Evolutionary conservation across 2,329 filamentous ascomycete genomes (phyloP).

Genomic region (Atkinsonella hypoxylon): DNA sequence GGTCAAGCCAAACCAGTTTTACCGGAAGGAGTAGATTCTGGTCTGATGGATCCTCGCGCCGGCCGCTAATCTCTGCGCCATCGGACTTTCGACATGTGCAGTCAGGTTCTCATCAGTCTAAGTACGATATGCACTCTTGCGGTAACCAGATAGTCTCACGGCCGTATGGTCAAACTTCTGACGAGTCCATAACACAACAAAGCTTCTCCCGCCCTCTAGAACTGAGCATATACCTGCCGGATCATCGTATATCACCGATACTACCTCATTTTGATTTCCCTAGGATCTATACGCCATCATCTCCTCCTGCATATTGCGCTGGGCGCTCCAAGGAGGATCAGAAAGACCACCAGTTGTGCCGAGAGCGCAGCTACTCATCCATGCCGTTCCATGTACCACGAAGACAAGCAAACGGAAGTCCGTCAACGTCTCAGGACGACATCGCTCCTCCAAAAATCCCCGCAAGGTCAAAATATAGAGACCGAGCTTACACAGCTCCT

Average conservation of each 20-base stretch:
- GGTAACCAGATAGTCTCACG: conserved; percentile 3
- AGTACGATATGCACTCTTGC: conserved; percentile 7
- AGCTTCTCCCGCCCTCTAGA: conserved; percentile 42
- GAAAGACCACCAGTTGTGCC: conserved; percentile 19
- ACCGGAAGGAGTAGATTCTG: conserved; percentile 34
- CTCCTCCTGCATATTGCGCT: conserved; percentile 21
- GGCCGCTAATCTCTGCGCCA: conserved; percentile 46
- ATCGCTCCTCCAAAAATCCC: conserved; percentile 25
- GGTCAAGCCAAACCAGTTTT: conserved; percentile 28
- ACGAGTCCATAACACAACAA: conserved; percentile 16
- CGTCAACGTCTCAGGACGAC: conserved; percentile 14
- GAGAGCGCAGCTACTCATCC: conserved; percentile 36
- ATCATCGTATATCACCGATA: conserved; percentile 40
- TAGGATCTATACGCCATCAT: conserved; percentile 25
- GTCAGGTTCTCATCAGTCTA: conserved; percentile 31
- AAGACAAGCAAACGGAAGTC: conserved; percentile 21
- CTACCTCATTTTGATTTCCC: conserved; percentile 36
- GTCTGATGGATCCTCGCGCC: conserved; percentile 33
- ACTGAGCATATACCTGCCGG: conserved; percentile 37
- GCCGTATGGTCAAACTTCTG: background rate
- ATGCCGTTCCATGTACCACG: conserved; percentile 45
- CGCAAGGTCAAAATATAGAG: conserved; percentile 25
- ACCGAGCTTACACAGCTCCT: conserved; percentile 32
- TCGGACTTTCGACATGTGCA: conserved; percentile 48
- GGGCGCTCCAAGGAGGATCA: conserved; percentile 22